Base-by-base conservation (phyloP, 306 rosid genomes). In the Glycine soja region DNA sequence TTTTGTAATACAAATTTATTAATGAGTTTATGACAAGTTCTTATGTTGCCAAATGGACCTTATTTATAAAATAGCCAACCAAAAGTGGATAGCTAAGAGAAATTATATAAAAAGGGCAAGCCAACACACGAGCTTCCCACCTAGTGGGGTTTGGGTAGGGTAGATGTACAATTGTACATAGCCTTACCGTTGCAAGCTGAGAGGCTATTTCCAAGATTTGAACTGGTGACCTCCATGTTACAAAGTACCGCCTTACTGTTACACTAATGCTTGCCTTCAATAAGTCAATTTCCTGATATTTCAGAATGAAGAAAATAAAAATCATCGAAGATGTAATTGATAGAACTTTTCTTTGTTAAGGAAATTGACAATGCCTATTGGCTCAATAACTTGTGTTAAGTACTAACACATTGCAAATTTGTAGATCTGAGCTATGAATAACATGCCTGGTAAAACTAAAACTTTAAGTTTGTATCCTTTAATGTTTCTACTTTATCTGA, bases 281-380 rank as follows among this genome's bases (percentile, higher is more conserved):
- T 19, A 3, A 58, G 14, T 58, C 14, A 19, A 65, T 38, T 65
- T 77, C 11, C 18, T 38, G 53, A 61, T 74, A 32, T 30, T 45
- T 69, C 67, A 13, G 73, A 75, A 80, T 64, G 73, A 30, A 64
- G 82, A 48, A 75, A 50, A 50, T 34, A 24, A 15, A 70, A 72
- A 54, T 40, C 65, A 46, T 79, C 10, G 40, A 85, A 19, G 62
- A 24, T 9, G 19, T 57, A 68, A 62, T 73, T 74, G 19, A 6
- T 67, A 6, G 57, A 76, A 8, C 51, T 58, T 73, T 3, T 67
- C 9, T 72, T 59, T 51, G 57, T 74, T 46, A 54, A 30, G 50
- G 61, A 24, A 32, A 64, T 32, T 64, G 72, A 19, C 32, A 51
- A 7, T 4, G 45, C 70, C 16, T 48, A 57, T 14, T 56, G 24